These are phyloP conservation scores for Litsea cubeba DNA, from an alignment of 164 flowering plant genomes.

Conservation along the genomic window DNA sequence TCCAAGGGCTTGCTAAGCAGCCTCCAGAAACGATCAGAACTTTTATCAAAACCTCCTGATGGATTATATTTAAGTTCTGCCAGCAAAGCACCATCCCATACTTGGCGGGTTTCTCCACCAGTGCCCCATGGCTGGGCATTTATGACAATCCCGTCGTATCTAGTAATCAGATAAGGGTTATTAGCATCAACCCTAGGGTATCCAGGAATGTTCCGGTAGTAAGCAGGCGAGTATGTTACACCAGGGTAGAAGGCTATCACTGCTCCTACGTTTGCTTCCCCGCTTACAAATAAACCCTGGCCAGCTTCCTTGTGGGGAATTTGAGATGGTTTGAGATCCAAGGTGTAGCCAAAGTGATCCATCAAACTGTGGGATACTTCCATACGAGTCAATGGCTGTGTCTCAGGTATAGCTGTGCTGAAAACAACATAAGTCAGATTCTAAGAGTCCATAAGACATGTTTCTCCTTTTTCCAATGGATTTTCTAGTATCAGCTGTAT, in stretches of 20 bases:
- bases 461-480: not conserved
- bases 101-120: constrained; percentile 68
- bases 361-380: constrained; percentile 60
- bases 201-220: constrained; percentile 85
- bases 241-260: constrained; percentile 95
- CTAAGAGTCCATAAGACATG: not conserved
- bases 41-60: constrained; percentile 22
- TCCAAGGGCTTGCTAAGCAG: constrained; percentile 66
- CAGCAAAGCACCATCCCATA: constrained; percentile 54
- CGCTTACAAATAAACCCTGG: constrained; percentile 68
- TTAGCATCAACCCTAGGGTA: constrained; percentile 80
- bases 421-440: constrained; percentile 31
- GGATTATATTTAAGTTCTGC: constrained; percentile 18
- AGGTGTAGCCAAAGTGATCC: constrained; percentile 64
- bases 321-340: constrained; percentile 67
- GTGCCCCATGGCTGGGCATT: constrained; percentile 95
- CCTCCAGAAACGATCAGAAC: constrained; percentile 73
- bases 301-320: constrained; percentile 87
- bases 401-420: constrained; percentile 69
- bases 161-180: constrained; percentile 79
- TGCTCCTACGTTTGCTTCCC: constrained; percentile 79
- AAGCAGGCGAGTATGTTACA: constrained; percentile 73
- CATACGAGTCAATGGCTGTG: constrained; percentile 42
- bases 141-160: constrained; percentile 85
- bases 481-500: not conserved